A percentile compares a stretch with the other conserved stretches of the same genome.
phyloP scores from a whole-genome alignment of 345 rosid genomes.

The Eucalyptus regnans region DNA sequence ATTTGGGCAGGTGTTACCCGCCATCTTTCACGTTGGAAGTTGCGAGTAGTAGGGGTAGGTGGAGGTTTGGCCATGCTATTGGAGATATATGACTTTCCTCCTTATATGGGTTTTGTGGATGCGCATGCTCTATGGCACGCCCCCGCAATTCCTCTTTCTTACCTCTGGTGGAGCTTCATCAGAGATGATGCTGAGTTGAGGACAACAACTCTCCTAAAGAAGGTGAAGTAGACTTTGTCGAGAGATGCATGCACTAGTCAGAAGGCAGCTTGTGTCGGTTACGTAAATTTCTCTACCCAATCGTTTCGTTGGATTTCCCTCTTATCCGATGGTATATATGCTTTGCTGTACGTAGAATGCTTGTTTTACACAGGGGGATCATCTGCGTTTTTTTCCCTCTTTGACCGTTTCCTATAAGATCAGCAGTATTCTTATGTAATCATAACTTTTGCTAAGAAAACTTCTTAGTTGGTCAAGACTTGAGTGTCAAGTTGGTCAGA shows the following conservation, averaged over 20 bases:
- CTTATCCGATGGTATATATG: not conserved
- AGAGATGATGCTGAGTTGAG: slow-evolving; percentile 68
- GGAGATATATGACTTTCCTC: slow-evolving; percentile 59
- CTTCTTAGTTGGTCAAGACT: not conserved
- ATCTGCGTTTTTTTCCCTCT: too few relatives aligned
- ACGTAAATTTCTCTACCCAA: not conserved
- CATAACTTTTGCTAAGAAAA: too few relatives aligned
- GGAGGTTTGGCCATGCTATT: slow-evolving; percentile 26
- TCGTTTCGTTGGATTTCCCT: not conserved
- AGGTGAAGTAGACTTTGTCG: slow-evolving; percentile 14
- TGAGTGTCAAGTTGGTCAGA: not conserved
- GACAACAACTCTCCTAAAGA: slow-evolving; percentile 45
- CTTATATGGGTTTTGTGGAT: slow-evolving; percentile 49
- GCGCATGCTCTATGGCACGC: slow-evolving; percentile 68
- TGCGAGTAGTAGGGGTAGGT: slow-evolving; percentile 30
- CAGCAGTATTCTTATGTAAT: too few relatives aligned
- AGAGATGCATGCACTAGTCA: not conserved
- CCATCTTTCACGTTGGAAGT: slow-evolving; percentile 74
- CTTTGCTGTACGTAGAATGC: not conserved
- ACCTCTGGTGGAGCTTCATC: slow-evolving; percentile 76
- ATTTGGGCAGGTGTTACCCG: slow-evolving; percentile 50
- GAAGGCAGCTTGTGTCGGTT: not conserved
- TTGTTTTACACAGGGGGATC: not conserved
- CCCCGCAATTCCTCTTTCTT: slow-evolving; percentile 46
- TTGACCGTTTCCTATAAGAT: too few relatives aligned